These are phyloP conservation scores for Aspergillus chevalieri DNA, from an alignment of 2,329 filamentous ascomycete genomes.

Conservation along the genomic window DNA sequence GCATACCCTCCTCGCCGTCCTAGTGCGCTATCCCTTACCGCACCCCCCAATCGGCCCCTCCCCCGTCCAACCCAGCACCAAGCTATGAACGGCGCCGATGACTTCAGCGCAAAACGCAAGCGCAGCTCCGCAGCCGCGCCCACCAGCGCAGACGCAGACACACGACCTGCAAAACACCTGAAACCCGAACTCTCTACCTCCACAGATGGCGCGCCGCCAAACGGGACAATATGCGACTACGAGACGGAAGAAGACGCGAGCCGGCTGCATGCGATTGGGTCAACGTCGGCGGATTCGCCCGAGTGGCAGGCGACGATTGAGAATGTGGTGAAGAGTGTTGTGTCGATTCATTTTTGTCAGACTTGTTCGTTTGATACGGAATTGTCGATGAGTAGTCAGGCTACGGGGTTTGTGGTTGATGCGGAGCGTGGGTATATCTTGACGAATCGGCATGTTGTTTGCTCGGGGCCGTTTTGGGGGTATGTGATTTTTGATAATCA, in stretches of 20 bases:
- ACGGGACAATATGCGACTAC: constrained; percentile 40
- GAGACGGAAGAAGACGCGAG: constrained; percentile 44
- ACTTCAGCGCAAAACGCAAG: constrained; percentile 50
- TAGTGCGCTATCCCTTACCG: neutral
- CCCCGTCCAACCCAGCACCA: neutral
- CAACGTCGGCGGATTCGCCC: constrained; percentile 57
- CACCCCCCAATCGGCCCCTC: neutral
- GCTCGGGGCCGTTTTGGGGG: constrained; percentile 93
- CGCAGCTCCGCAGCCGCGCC: constrained; percentile 42
- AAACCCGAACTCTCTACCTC: constrained; percentile 43
- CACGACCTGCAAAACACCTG: constrained; percentile 52
- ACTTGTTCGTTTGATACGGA: constrained; percentile 99
- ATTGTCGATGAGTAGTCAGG: constrained; percentile 84
- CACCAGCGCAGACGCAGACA: constrained; percentile 29
- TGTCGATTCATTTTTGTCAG: constrained; percentile 98
- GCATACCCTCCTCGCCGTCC: constrained; percentile 1
- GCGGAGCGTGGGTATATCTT: constrained; percentile 84
- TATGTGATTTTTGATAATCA: constrained; percentile 99
- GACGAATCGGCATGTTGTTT: constrained; percentile 89
- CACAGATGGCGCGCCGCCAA: constrained; percentile 37
- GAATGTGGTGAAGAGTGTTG: constrained; percentile 86
- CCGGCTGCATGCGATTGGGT: constrained; percentile 39
- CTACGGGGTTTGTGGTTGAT: constrained; percentile 96
- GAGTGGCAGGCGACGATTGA: constrained; percentile 97
- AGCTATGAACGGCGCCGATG: constrained; percentile 41